Evolutionary conservation across 345 rosid genomes (phyloP), one percentile per base, ranked within the genome.

Genomic region (Gossypium australe): DNA sequence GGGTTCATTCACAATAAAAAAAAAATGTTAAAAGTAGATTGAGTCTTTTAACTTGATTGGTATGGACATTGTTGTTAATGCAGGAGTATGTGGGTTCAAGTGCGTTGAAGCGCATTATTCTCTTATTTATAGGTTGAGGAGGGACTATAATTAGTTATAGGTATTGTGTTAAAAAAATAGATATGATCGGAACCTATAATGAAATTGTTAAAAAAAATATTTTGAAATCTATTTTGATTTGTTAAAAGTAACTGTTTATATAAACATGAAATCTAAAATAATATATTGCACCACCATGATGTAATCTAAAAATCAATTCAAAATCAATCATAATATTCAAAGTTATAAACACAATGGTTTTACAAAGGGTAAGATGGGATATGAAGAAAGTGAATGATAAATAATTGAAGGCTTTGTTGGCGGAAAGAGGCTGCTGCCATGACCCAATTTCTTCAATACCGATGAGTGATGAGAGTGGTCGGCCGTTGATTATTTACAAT

Each of bases 371-470:
- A 48, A 11, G 51, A 43, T 65, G 29, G 44, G 27, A 43, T 43
- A 0, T 9, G 17, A 65, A 41, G 70, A 65, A 18, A 65, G 52
- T 18, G 29, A 43, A 45, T 10, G 10, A 41, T 43, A 43, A 17
- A 65, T 52, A 65, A 66, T 20, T 44, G 11, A 66, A 18, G 43
- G 57, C 69, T 74, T 74, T 71, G 71, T 51, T 53, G 71, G 70
- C 76, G 76, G 70, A 56, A 73, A 76, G 72, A 73, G 75, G 67
- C 76, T 49, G 73, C 38, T 38, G 48, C 51, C 51, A 48, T 48
- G 4, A 48, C 16, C 52, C 41, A 34, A 34, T 34, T 34, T 34
- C 41, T 5, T 34, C 7, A 34, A 34, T 5, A 5, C 7, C 41
- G 41, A 34, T 34, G 41, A 34, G 41, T 34, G 41, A 34, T 34